Conservation (phyloP, 1,284 basidiomycete species). For the Malassezia psittaci region DNA sequence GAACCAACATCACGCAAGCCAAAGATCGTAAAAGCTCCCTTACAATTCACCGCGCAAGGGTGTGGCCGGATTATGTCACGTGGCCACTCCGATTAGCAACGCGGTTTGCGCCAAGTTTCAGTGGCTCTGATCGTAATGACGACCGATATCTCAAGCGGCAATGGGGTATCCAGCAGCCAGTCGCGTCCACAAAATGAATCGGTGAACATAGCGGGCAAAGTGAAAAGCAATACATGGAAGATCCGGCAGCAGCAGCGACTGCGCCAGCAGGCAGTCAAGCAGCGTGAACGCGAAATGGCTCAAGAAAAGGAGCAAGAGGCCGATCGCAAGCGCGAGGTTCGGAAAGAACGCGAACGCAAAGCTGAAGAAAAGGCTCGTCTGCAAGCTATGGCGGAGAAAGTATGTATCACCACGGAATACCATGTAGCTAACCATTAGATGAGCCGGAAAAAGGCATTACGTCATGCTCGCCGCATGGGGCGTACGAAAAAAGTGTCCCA, state of each 20-base stretch:
- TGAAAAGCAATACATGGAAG: constrained; percentile 7
- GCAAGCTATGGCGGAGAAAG: constrained; percentile 12
- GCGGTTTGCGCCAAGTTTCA: no score
- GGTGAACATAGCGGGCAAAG: neutral
- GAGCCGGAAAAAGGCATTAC: constrained; percentile 15
- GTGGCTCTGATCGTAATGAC: no score
- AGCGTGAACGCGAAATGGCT: constrained; percentile 15
- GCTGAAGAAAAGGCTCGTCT: constrained; percentile 16
- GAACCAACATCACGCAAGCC: neutral
- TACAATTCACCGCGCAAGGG: no score
- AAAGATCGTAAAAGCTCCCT: no score
- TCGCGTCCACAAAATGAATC: neutral
- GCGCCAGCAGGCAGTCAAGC: constrained; percentile 2
- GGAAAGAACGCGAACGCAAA: constrained; percentile 11
- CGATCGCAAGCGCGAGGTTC: constrained; percentile 8
- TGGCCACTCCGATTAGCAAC: neutral
- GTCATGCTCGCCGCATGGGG: constrained; percentile 17
- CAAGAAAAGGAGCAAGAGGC: constrained; percentile 13
- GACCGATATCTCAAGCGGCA: no score
- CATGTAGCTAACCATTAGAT: neutral
- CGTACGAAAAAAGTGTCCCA: constrained; percentile 18
- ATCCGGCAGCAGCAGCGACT: constrained; percentile 7
- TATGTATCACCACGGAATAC: neutral
- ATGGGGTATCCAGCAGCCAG: no score
- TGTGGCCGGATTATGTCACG: neutral